Evolutionary conservation across 2,329 filamentous ascomycete genomes (phyloP).

Genomic region (Paraphaeosphaeria sporulosa): DNA sequence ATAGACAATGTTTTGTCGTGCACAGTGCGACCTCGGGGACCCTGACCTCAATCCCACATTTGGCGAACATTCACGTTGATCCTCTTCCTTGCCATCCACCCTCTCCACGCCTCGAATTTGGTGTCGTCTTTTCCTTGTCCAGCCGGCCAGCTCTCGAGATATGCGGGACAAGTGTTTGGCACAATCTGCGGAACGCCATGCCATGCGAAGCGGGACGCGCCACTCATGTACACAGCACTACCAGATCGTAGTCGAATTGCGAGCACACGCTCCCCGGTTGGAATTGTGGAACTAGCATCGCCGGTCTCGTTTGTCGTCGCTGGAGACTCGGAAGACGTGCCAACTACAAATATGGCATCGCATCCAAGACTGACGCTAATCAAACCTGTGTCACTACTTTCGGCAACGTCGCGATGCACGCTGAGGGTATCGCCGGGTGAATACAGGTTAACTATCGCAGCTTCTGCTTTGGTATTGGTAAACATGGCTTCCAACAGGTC

Average conservation of each 20-base stretch:
- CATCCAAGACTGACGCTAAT: slow-evolving; percentile 90
- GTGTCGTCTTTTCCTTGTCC: slow-evolving; percentile 44
- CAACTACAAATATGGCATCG: slow-evolving; percentile 86
- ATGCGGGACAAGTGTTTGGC: slow-evolving; percentile 77
- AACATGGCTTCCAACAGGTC: slow-evolving; percentile 74
- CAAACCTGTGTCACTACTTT: slow-evolving; percentile 78
- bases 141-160: slow-evolving; percentile 77
- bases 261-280: slow-evolving; percentile 27
- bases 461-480: slow-evolving; percentile 79
- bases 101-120: slow-evolving; percentile 73
- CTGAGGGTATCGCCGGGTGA: slow-evolving; percentile 89
- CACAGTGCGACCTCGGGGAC: not conserved
- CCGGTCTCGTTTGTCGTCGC: not conserved
- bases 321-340: slow-evolving; percentile 47
- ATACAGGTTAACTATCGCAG: slow-evolving; percentile 94
- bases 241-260: slow-evolving; percentile 71
- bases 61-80: slow-evolving; percentile 94
- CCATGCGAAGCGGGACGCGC: slow-evolving; percentile 86
- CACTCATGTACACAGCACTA: slow-evolving; percentile 89
- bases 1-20: not conserved
- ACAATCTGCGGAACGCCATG: slow-evolving; percentile 92
- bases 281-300: slow-evolving; percentile 38
- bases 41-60: slow-evolving; percentile 65
- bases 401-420: slow-evolving; percentile 92
- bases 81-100: slow-evolving; percentile 88